phyloP scores from a whole-genome alignment of 2,329 filamentous ascomycete species.

The Colletotrichum orchidophilum region DNA sequence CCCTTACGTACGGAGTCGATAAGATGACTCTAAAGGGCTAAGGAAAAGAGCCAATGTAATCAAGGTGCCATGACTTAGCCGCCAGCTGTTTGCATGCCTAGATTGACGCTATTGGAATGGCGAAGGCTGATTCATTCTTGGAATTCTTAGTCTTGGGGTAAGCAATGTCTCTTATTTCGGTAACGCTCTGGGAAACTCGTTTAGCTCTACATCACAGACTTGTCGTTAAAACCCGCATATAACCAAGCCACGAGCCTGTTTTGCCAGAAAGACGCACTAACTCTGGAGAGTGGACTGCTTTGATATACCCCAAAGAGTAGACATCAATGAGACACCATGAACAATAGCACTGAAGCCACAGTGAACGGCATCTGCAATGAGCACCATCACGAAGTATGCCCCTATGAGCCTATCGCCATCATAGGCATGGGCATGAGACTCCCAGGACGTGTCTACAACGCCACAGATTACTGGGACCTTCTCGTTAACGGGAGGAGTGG shows the following conservation, averaged over 20 bases:
- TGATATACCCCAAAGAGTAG: too few species aligned
- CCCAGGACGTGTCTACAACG: conserved; percentile 40
- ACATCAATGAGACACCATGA: background rate
- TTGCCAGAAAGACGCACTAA: background rate
- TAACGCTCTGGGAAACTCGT: background rate
- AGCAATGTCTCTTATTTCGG: background rate
- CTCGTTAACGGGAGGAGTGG: conserved; percentile 40
- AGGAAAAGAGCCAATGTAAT: background rate
- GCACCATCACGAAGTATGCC: background rate
- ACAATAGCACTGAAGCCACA: background rate
- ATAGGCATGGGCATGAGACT: conserved; percentile 45
- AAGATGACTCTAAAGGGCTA: background rate
- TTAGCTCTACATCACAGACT: background rate
- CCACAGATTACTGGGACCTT: conserved; percentile 43
- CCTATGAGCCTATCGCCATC: conserved; percentile 42
- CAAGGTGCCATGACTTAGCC: background rate
- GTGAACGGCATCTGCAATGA: background rate
- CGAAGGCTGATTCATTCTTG: background rate
- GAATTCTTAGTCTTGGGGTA: background rate
- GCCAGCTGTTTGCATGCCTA: background rate
- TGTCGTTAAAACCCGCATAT: background rate
- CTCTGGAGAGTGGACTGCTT: background rate
- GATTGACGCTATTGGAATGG: background rate
- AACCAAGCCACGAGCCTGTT: background rate
- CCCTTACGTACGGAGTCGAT: background rate